Percentiles rank a stretch among this genome's conserved stretches.
Conservation (phyloP, 176 grass and related monocot genomes). For the barley (Hordeum vulgare) region MorexV3_pseudomolecules_assembly NC_058518.1:1755733-1756232, state of each 20-base stretch:
- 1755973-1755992: neutral
- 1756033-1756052: no score
- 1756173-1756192: neutral
- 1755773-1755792: no score
- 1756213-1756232: neutral
- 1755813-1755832: no score
- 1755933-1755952: no score
- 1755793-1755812: no score
- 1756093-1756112: neutral
- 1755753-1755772: no score
- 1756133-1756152: neutral
- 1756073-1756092: no score
- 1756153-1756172: conserved; percentile 12
- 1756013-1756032: no score
- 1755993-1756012: neutral
- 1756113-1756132: conserved; percentile 7
- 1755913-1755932: no score
- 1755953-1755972: no score
- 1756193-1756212: neutral
- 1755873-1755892: no score
- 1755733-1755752: no score
- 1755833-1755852: neutral
- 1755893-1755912: neutral
- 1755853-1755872: neutral
- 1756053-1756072: neutral